A percentile compares a stretch with the other conserved stretches of the same genome.
phyloP scores from a whole-genome alignment of 2,329 filamentous ascomycete species.

The Fusarium staphyleae region DNA sequence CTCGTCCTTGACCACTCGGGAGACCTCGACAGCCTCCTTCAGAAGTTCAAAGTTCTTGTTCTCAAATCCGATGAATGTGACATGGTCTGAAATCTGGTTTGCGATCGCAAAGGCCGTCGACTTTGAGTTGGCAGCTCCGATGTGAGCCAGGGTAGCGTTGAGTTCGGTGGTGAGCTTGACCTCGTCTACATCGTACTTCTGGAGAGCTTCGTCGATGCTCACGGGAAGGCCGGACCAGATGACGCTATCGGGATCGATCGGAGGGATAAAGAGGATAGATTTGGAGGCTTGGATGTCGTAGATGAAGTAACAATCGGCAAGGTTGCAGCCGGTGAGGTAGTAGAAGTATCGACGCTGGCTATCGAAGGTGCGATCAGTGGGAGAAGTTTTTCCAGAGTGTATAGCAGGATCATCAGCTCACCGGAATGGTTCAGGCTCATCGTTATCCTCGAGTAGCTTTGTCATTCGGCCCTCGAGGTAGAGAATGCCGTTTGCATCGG shows the following conservation, averaged over 20 bases:
- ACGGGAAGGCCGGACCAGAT: slow-evolving; percentile 93
- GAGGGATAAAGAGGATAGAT: slow-evolving; percentile 89
- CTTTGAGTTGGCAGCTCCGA: slow-evolving; percentile 50
- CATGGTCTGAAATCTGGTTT: slow-evolving; percentile 74
- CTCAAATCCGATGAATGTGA: slow-evolving; percentile 75
- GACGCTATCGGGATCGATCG: slow-evolving; percentile 84
- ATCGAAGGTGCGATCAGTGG: slow-evolving; percentile 8
- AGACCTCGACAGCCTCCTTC: slow-evolving; percentile 71
- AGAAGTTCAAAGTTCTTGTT: slow-evolving; percentile 64
- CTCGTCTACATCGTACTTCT: slow-evolving; percentile 81
- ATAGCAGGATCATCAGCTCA: slow-evolving; percentile 46
- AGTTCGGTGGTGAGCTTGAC: slow-evolving; percentile 77
- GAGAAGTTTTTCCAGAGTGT: not conserved
- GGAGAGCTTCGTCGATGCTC: slow-evolving; percentile 74
- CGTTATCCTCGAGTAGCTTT: slow-evolving; percentile 86
- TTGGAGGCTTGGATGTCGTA: slow-evolving; percentile 79
- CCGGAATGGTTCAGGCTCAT: slow-evolving; percentile 82
- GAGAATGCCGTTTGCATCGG: slow-evolving; percentile 72
- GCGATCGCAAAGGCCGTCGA: slow-evolving; percentile 76
- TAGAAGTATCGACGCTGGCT: slow-evolving; percentile 93
- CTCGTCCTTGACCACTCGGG: slow-evolving; percentile 75
- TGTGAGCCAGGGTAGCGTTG: slow-evolving; percentile 71
- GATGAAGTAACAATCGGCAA: slow-evolving; percentile 80
- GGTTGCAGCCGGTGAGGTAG: slow-evolving; percentile 85
- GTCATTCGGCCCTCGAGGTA: slow-evolving; percentile 89